Conservation (phyloP, 2,329 filamentous ascomycete species). For the Pleurostoma richardsiae region DNA sequence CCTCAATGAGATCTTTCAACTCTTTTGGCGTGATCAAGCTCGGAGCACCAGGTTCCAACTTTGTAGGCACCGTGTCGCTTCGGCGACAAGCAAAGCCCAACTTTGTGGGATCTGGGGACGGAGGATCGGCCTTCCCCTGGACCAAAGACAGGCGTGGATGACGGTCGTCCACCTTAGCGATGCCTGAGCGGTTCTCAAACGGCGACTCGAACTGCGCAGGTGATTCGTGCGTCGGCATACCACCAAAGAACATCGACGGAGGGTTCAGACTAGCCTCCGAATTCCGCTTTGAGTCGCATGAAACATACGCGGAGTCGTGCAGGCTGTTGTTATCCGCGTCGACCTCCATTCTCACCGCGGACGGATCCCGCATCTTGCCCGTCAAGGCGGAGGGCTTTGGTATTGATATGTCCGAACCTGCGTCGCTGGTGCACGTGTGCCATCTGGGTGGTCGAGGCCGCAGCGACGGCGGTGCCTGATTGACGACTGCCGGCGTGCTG, state of each 20-base stretch:
- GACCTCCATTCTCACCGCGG: constrained; percentile 30
- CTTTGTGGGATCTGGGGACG: constrained; percentile 22
- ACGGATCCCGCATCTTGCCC: constrained; percentile 12
- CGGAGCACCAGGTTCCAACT: constrained; percentile 39
- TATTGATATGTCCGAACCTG: constrained; percentile 25
- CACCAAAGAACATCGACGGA: constrained; percentile 24
- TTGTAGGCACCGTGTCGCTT: constrained; percentile 49
- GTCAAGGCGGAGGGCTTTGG: constrained; percentile 10
- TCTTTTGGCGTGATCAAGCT: constrained; percentile 48
- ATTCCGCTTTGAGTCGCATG: constrained; percentile 48
- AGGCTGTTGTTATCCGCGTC: constrained; percentile 38
- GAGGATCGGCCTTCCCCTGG: constrained; percentile 37
- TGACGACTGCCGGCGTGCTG: constrained; percentile 18
- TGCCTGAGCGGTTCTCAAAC: constrained; percentile 23
- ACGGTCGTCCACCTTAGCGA: constrained; percentile 42
- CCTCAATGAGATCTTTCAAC: constrained; percentile 51
- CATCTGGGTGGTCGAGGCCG: constrained; percentile 40
- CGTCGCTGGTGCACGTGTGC: constrained; percentile 43
- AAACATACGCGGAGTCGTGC: constrained; percentile 50
- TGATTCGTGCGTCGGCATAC: constrained; percentile 40
- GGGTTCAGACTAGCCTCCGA: constrained; percentile 41
- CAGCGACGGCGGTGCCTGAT: constrained; percentile 17
- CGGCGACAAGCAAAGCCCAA: constrained; percentile 20
- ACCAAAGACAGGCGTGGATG: constrained; percentile 52
- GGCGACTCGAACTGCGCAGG: constrained; percentile 35